Evolutionary conservation across 352 stramenopile genomes (phyloP).

Genomic region (Phytophthora fragariae): DNA sequence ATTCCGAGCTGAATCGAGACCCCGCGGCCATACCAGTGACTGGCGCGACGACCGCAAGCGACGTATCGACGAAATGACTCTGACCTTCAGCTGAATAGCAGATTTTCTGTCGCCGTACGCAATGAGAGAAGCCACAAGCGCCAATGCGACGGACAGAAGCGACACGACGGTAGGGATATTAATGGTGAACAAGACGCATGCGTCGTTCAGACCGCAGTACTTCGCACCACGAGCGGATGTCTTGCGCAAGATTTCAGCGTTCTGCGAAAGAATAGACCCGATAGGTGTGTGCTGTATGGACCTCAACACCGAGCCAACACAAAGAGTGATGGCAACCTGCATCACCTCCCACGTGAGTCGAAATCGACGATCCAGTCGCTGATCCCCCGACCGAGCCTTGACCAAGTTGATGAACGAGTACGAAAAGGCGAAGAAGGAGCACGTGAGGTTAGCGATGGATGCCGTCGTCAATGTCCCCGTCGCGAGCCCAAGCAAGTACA

Average conservation of each 20-base stretch:
- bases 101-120: neutral
- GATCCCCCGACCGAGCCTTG: constrained; percentile 24
- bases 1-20: neutral
- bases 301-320: constrained; percentile 6
- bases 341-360: constrained; percentile 30
- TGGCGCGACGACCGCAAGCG: neutral
- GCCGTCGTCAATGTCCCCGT: constrained; percentile 34
- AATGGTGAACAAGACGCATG: constrained; percentile 31
- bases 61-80: neutral
- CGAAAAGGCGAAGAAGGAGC: constrained; percentile 29
- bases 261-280: constrained; percentile 17
- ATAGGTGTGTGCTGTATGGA: constrained; percentile 13
- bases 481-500: constrained; percentile 30
- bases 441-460: constrained; percentile 31
- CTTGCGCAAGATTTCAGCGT: constrained; percentile 30
- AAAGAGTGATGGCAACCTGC: constrained; percentile 14
- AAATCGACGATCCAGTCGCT: constrained; percentile 32
- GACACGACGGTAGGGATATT: constrained; percentile 19
- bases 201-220: constrained; percentile 31
- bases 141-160: constrained; percentile 8
- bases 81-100: neutral
- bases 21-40: neutral
- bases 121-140: constrained; percentile 2
- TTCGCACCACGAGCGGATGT: constrained; percentile 19
- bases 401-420: constrained; percentile 30